Conservation (phyloP, 2,329 filamentous ascomycete genomes). For the Penicillium rolfsii region DNA sequence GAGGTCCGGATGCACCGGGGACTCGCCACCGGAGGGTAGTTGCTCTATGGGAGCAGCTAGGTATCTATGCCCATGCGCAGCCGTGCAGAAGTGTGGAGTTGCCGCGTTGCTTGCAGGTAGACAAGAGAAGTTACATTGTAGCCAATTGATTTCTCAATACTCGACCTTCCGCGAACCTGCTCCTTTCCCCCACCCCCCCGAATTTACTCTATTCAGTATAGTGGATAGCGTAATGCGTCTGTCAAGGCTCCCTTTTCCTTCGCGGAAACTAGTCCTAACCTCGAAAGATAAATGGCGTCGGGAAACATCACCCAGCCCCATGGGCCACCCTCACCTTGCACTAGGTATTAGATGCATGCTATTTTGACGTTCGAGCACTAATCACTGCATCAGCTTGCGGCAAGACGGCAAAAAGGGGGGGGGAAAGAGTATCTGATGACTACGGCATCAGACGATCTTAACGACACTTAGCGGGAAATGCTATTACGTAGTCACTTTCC, state of each 20-base stretch:
- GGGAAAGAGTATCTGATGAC: neutral
- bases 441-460: neutral
- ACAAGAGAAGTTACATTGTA: neutral
- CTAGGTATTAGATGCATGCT: slow-evolving; percentile 1
- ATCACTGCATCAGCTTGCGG: neutral
- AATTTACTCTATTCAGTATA: neutral
- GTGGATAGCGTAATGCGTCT: neutral
- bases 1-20: neutral
- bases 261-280: neutral
- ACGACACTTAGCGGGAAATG: neutral
- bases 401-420: neutral
- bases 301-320: slow-evolving; percentile 1
- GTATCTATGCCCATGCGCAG: neutral
- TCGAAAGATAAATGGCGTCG: neutral
- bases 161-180: neutral
- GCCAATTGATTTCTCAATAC: too few species aligned
- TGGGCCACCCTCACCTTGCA: neutral
- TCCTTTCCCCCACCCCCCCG: neutral
- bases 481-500: neutral
- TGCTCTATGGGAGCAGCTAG: neutral
- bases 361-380: neutral
- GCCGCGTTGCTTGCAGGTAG: slow-evolving; percentile 7
- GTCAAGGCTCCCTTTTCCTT: slow-evolving; percentile 3
- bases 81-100: slow-evolving; percentile 28
- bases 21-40: neutral